phyloP scores from a whole-genome alignment of 768 basidiomycete species.

The Tricholoma sp. region DNA sequence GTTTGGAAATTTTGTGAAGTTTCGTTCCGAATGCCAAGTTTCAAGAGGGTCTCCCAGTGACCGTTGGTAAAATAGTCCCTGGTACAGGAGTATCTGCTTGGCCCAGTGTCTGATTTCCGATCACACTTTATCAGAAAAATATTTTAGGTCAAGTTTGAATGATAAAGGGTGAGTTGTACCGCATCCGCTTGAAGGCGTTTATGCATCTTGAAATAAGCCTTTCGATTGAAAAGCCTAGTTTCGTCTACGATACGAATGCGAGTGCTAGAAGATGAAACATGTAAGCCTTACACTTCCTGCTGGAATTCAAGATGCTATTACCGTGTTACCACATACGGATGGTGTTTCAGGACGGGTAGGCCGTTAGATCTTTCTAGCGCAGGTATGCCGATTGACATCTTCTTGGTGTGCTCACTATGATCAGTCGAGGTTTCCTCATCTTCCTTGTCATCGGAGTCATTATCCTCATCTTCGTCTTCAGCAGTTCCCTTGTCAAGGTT shows the following conservation, averaged over 20 bases:
- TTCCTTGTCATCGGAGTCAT: slow-evolving; percentile 8
- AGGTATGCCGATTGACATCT: background rate
- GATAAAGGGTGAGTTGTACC: slow-evolving; percentile 10
- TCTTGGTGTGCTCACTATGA: background rate
- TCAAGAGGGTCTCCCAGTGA: slow-evolving; percentile 15
- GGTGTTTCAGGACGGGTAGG: slow-evolving; percentile 16
- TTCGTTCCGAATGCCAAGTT: slow-evolving; percentile 4
- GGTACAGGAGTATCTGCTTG: slow-evolving; percentile 18
- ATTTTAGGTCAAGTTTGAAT: background rate
- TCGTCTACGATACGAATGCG: slow-evolving; percentile 28
- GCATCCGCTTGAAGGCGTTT: slow-evolving; percentile 14
- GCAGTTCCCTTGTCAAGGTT: background rate
- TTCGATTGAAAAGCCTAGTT: slow-evolving; percentile 23
- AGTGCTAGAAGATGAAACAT: slow-evolving; percentile 17
- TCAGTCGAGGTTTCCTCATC: background rate
- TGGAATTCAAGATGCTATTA: slow-evolving; percentile 1
- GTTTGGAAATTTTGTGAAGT: slow-evolving; percentile 1
- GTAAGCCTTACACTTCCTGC: background rate
- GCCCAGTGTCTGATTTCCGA: slow-evolving; percentile 6
- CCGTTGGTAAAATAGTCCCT: slow-evolving; percentile 21
- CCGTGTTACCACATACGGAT: slow-evolving; percentile 34
- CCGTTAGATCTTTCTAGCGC: slow-evolving; percentile 11
- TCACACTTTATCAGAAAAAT: slow-evolving; percentile 16
- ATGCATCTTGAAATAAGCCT: slow-evolving; percentile 23
- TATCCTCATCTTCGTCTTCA: slow-evolving; percentile 5